These are phyloP conservation scores for Penicillium cinerascens DNA, from an alignment of 495 filamentous ascomycete genomes.

Conservation along the genomic window DNA sequence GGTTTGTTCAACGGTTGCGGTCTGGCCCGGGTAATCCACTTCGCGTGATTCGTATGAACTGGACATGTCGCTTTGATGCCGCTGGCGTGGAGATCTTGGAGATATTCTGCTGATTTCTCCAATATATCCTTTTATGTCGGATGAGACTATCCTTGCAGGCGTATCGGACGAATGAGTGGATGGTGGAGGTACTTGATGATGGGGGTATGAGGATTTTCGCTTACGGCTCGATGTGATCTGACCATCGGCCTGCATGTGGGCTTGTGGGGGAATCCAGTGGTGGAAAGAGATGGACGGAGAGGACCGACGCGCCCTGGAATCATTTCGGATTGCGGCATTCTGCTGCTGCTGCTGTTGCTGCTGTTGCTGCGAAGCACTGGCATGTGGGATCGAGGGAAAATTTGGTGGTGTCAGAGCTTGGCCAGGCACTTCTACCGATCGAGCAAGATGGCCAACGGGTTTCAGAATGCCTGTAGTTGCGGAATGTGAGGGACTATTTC, in stretches of 20 bases:
- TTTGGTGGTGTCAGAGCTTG: not conserved
- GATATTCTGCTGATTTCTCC: not conserved
- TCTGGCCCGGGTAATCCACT: not conserved
- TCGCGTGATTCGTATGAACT: not conserved
- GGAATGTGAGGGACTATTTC: not conserved
- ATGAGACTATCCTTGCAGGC: not conserved
- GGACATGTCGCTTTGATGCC: not conserved
- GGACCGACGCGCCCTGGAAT: not conserved
- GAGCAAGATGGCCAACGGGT: not conserved
- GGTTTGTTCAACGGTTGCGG: not conserved
- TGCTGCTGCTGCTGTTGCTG: not conserved
- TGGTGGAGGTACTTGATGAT: slow-evolving; percentile 1
- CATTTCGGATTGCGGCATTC: not conserved
- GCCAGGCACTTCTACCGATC: not conserved
- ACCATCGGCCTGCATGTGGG: not conserved
- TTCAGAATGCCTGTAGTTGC: not conserved
- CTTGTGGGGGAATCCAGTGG: slow-evolving; percentile 9
- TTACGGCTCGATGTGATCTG: not conserved
- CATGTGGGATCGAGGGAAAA: not conserved
- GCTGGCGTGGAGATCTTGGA: not conserved
- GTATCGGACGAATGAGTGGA: not conserved
- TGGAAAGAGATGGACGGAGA: slow-evolving; percentile 10
- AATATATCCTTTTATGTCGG: not conserved
- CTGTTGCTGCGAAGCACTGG: not conserved
- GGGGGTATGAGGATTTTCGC: not conserved